Conservation (phyloP, 1,284 basidiomycete genomes). For the Malassezia sp. region DNA sequence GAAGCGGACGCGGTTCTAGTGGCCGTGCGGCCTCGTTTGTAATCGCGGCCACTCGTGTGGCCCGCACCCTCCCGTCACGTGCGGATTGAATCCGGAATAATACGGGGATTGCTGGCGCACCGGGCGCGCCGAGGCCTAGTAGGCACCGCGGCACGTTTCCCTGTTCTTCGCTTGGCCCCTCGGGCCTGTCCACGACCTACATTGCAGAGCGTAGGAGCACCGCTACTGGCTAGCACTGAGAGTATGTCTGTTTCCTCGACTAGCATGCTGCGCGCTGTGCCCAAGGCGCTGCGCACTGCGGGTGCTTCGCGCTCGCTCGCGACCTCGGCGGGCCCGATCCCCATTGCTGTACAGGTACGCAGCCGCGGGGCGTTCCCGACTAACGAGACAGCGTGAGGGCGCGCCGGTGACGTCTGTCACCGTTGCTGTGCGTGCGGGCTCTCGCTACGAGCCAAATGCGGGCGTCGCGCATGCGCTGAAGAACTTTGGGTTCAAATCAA, state of each 20-base stretch:
- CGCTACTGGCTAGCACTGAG: neutral
- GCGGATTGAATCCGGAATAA: constrained; percentile 12
- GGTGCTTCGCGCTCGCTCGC: constrained; percentile 7
- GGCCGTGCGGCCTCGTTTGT: constrained; percentile 5
- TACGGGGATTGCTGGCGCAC: constrained; percentile 6
- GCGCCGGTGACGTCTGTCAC: constrained; percentile 15
- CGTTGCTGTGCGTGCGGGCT: constrained; percentile 15
- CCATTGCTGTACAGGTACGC: constrained; percentile 12
- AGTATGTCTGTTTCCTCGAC: constrained; percentile 18
- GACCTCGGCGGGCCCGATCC: constrained; percentile 6
- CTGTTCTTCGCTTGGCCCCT: constrained; percentile 14
- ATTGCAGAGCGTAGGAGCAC: constrained; percentile 12
- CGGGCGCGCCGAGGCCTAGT: constrained; percentile 2
- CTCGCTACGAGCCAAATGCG: constrained; percentile 12
- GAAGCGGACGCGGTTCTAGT: constrained; percentile 32
- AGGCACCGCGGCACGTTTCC: neutral
- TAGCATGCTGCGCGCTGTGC: constrained; percentile 17
- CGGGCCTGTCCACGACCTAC: constrained; percentile 2
- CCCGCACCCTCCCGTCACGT: constrained; percentile 10
- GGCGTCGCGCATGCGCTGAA: constrained; percentile 16
- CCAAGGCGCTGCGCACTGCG: constrained; percentile 11
- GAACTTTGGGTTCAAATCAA: constrained; percentile 39
- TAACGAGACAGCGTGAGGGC: constrained; percentile 12
- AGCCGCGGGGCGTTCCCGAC: neutral
- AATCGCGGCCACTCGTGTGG: constrained; percentile 1